phyloP scores from a whole-genome alignment of 805 yeast genomes.

The Candida pseudoglaebosa region DNA sequence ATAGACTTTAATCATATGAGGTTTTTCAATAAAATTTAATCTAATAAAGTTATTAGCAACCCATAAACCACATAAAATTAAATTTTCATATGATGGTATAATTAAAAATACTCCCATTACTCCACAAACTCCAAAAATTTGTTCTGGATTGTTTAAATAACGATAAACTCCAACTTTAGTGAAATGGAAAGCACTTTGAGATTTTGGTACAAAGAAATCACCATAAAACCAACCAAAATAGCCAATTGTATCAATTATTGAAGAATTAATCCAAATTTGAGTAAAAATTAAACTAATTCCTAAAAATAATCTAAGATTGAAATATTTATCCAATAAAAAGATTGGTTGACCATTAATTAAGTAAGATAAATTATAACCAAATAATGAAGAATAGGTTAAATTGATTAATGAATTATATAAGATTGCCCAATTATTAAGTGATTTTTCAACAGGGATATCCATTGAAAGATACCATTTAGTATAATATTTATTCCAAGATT shows the following conservation, averaged over 20 bases:
- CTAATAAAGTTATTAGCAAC: conserved; percentile 61
- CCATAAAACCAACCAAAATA: conserved; percentile 91
- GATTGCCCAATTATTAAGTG: conserved; percentile 71
- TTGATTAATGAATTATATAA: conserved; percentile 50
- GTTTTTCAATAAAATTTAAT: conserved; percentile 69
- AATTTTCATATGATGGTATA: conserved; percentile 45
- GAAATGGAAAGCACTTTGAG: conserved; percentile 36
- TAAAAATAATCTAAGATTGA: conserved; percentile 51
- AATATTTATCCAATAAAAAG: conserved; percentile 31
- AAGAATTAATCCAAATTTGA: conserved; percentile 66
- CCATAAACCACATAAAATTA: conserved; percentile 56
- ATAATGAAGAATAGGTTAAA: conserved; percentile 53
- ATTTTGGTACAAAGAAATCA: conserved; percentile 67
- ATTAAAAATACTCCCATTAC: conserved; percentile 73
- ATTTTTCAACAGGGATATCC: conserved; percentile 60
- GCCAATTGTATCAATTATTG: conserved; percentile 68
- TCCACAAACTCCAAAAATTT: conserved; percentile 72
- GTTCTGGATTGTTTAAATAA: conserved; percentile 79
- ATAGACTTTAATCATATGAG: conserved; percentile 72
- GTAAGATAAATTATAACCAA: conserved; percentile 35
- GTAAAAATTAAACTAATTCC: conserved; percentile 54
- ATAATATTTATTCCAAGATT: conserved; percentile 58
- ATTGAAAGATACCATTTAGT: conserved; percentile 61
- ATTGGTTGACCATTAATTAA: conserved; percentile 16
- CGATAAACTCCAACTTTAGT: conserved; percentile 80